Evolutionary conservation across 2,329 filamentous ascomycete species (phyloP).

Genomic region (Paramyrothecium sp.): DNA sequence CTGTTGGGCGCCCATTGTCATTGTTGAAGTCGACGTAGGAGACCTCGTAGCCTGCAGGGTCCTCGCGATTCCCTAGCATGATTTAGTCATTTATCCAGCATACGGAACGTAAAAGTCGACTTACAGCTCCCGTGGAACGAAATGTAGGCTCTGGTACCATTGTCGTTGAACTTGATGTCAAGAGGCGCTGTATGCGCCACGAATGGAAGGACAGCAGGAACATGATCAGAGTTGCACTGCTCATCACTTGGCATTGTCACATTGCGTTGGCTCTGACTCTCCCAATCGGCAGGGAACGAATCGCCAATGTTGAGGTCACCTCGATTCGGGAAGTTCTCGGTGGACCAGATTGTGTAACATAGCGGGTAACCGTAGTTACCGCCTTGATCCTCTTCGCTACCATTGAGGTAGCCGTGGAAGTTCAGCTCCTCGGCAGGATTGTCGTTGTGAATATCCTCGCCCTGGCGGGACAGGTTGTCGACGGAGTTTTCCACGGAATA

Average conservation of each 20-base stretch:
- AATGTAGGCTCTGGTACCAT: slow-evolving; percentile 60
- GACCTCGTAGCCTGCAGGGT: slow-evolving; percentile 46
- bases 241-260: slow-evolving; percentile 38
- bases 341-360: slow-evolving; percentile 67
- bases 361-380: slow-evolving; percentile 69
- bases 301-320: slow-evolving; percentile 41
- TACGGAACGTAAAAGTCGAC: slow-evolving; percentile 12
- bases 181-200: slow-evolving; percentile 69
- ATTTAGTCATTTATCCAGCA: not conserved
- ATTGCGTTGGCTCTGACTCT: slow-evolving; percentile 20
- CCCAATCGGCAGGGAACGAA: slow-evolving; percentile 40
- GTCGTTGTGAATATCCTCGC: slow-evolving; percentile 60
- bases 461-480: slow-evolving; percentile 58
- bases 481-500: slow-evolving; percentile 70
- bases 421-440: slow-evolving; percentile 77
- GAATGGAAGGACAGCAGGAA: slow-evolving; percentile 55
- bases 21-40: slow-evolving; percentile 35
- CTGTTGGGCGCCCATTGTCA: slow-evolving; percentile 37
- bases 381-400: slow-evolving; percentile 28
- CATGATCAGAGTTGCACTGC: slow-evolving; percentile 39
- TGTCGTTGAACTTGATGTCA: slow-evolving; percentile 64
- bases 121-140: slow-evolving; percentile 72
- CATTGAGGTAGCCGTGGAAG: slow-evolving; percentile 60
- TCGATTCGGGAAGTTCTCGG: slow-evolving; percentile 37
- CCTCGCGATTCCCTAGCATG: slow-evolving; percentile 19